A percentile compares a stretch with the other conserved stretches of the same genome.
phyloP scores from a whole-genome alignment of 768 basidiomycete genomes.

The Clavaria fumosa region DNA sequence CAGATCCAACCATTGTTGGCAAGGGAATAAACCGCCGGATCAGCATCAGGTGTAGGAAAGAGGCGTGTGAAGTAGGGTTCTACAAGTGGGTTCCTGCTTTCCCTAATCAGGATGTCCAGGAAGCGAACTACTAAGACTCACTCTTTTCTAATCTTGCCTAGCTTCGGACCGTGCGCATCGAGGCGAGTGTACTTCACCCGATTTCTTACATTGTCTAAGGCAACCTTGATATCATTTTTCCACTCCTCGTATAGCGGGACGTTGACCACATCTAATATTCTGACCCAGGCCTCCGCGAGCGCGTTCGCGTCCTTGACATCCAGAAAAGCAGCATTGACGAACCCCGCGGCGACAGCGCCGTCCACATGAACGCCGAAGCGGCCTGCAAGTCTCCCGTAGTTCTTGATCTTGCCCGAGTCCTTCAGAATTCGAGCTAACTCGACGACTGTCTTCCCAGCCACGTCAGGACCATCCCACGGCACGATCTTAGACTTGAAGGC shows the following conservation, averaged over 20 bases:
- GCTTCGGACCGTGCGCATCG: constrained; percentile 67
- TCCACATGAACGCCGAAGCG: constrained; percentile 58
- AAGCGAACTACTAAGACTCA: too few species aligned
- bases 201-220: constrained; percentile 59
- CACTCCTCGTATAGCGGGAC: constrained; percentile 78
- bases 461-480: constrained; percentile 45
- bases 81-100: constrained; percentile 73
- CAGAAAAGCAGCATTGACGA: constrained; percentile 54
- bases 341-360: constrained; percentile 49
- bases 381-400: constrained; percentile 42
- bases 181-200: constrained; percentile 69
- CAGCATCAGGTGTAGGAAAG: constrained; percentile 23
- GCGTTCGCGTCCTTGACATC: constrained; percentile 32
- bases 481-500: constrained; percentile 33
- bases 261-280: constrained; percentile 76
- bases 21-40: constrained; percentile 53
- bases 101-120: too few species aligned
- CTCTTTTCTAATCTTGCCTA: constrained; percentile 66
- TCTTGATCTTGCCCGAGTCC: constrained; percentile 36
- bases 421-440: constrained; percentile 56
- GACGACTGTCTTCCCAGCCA: constrained; percentile 41
- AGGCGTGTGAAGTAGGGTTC: constrained; percentile 90
- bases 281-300: constrained; percentile 57
- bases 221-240: constrained; percentile 65
- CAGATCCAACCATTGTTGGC: constrained; percentile 99